Percentiles rank a stretch among this genome's conserved stretches.
phyloP scores from a whole-genome alignment of 2,329 filamentous ascomycete species.

The Xylariaceae sp. region DNA sequence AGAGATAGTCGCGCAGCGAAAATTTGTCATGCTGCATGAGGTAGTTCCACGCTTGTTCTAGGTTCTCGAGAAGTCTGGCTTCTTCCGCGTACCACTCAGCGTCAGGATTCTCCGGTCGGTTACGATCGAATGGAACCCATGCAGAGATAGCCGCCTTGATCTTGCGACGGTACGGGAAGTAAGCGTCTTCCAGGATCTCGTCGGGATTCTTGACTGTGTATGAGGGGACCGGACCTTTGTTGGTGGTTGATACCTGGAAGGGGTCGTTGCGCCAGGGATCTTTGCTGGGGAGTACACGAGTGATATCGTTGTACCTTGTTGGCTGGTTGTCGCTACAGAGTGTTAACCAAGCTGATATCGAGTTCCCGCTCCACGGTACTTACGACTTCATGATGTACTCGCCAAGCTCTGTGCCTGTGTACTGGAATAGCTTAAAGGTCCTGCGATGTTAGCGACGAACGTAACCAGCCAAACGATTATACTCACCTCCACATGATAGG shows the following conservation, averaged over 20 bases:
- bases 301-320: conserved; percentile 1
- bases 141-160: neutral
- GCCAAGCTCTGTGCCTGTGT: conserved; percentile 5
- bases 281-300: neutral
- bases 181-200: conserved; percentile 1
- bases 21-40: conserved; percentile 10
- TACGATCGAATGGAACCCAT: neutral
- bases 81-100: neutral
- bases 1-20: conserved; percentile 6
- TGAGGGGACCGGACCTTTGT: neutral
- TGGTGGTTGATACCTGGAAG: conserved; percentile 1
- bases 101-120: neutral
- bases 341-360: no score
- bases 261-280: neutral
- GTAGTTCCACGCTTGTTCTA: conserved; percentile 11
- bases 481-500: conserved; percentile 20
- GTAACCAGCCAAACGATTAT: no score
- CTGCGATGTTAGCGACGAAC: neutral
- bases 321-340: neutral
- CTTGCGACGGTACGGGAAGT: neutral
- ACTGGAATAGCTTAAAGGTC: conserved; percentile 11
- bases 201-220: neutral
- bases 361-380: neutral
- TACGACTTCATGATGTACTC: conserved; percentile 13
- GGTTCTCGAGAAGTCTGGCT: neutral